Conservation (phyloP, 306 rosid genomes). For the Begonia masoniana region DNA sequence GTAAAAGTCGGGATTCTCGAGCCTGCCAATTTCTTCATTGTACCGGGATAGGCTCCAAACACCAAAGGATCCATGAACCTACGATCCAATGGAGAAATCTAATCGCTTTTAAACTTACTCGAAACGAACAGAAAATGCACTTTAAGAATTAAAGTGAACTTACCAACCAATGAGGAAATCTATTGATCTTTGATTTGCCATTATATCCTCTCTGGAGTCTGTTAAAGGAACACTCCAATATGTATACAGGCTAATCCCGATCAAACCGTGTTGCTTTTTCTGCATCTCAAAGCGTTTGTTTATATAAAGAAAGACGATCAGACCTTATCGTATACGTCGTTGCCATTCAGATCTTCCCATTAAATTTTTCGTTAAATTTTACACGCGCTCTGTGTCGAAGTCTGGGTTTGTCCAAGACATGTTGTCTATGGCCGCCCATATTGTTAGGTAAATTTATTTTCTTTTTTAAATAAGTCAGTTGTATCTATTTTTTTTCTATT, state of each 20-base stretch:
- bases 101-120: neutral
- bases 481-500: too few species aligned
- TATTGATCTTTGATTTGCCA: constrained; percentile 26
- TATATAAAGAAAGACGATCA: too few species aligned
- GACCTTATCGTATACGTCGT: too few species aligned
- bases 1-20: constrained; percentile 47
- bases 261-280: constrained; percentile 46
- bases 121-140: neutral
- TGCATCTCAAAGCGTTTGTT: constrained; percentile 6
- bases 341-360: too few species aligned
- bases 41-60: constrained; percentile 51
- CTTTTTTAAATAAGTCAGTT: too few species aligned
- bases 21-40: constrained; percentile 41
- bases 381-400: too few species aligned
- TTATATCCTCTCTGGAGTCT: constrained; percentile 25
- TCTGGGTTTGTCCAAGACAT: too few species aligned
- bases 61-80: constrained; percentile 59
- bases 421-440: too few species aligned
- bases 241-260: constrained; percentile 35
- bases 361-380: too few species aligned
- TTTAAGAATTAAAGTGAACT: constrained; percentile 5
- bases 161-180: constrained; percentile 43
- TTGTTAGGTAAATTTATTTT: too few species aligned
- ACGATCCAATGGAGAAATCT: neutral
- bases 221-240: constrained; percentile 27